These are phyloP conservation scores for Peronospora farinosa DNA, from an alignment of 352 stramenopile species.

Conservation along the genomic window DNA sequence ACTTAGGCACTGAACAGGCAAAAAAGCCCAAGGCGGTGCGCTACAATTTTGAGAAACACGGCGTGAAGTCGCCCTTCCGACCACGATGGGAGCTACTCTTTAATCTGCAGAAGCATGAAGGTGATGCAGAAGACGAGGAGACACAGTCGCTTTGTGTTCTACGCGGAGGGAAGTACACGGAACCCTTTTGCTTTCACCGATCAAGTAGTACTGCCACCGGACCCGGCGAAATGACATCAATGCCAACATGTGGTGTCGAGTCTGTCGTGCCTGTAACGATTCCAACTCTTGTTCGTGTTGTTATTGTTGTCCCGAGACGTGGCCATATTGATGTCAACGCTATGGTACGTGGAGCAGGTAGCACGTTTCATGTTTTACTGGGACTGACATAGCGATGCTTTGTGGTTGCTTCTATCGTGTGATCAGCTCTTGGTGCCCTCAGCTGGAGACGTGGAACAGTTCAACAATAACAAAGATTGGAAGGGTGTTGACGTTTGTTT, in stretches of 20 bases:
- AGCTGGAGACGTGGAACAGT: conserved; percentile 20
- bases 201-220: background rate
- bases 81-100: conserved; percentile 58
- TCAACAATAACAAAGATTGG: conserved; percentile 32
- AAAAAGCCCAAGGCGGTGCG: conserved; percentile 71
- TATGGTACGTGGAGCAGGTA: conserved; percentile 39
- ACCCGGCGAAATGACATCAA: conserved; percentile 4
- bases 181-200: conserved; percentile 58
- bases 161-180: conserved; percentile 56
- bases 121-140: conserved; percentile 3
- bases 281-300: conserved; percentile 63
- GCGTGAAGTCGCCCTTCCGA: conserved; percentile 52
- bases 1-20: conserved; percentile 21
- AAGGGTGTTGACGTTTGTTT: conserved; percentile 24
- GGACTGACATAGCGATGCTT: background rate
- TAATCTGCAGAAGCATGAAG: conserved; percentile 3
- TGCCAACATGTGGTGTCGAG: background rate
- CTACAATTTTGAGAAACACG: conserved; percentile 52
- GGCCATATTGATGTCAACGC: conserved; percentile 50
- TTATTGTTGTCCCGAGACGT: conserved; percentile 47
- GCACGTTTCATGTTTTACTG: background rate
- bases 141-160: conserved; percentile 42
- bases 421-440: conserved; percentile 35
- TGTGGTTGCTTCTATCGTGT: conserved; percentile 1
- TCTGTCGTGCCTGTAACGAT: conserved; percentile 47